Evolutionary conservation across 176 grass and related monocot species (phyloP).

Genomic region (Hyparrhenia diplandra): DNA sequence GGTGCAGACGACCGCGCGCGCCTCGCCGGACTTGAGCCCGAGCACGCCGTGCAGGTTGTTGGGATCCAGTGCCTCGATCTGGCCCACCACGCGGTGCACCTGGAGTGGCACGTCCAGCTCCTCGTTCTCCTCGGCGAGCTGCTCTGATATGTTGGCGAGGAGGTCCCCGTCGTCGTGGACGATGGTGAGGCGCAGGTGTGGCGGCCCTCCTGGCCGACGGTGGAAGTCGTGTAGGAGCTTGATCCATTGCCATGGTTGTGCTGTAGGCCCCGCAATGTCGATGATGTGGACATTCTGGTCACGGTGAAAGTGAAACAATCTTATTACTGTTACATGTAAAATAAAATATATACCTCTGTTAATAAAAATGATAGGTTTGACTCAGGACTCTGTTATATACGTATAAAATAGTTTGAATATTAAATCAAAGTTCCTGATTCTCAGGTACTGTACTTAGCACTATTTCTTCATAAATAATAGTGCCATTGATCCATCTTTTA

Average conservation of each 20-base stretch:
- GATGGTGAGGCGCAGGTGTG: conserved; percentile 21
- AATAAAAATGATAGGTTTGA: not conserved
- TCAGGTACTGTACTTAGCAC: no score
- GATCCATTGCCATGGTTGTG: conserved; percentile 2
- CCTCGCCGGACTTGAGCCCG: conserved; percentile 3
- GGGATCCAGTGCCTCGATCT: not conserved
- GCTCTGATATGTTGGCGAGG: not conserved
- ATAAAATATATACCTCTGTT: not conserved
- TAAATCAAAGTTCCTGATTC: no score
- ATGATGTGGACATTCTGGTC: conserved; percentile 22
- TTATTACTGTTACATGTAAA: not conserved
- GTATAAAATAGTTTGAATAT: no score
- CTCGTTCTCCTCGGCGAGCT: not conserved
- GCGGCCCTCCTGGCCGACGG: not conserved
- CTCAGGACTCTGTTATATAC: no score
- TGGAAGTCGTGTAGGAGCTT: not conserved
- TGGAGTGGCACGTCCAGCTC: not conserved
- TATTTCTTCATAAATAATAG: no score
- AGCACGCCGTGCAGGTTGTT: not conserved
- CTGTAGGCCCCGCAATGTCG: not conserved
- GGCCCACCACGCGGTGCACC: not conserved
- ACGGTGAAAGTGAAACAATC: not conserved
- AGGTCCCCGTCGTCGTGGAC: conserved; percentile 1
- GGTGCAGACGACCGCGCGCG: not conserved
- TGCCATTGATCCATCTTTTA: no score